phyloP scores from a whole-genome alignment of 1,284 basidiomycete species.

The Ustilago nuda region DNA sequence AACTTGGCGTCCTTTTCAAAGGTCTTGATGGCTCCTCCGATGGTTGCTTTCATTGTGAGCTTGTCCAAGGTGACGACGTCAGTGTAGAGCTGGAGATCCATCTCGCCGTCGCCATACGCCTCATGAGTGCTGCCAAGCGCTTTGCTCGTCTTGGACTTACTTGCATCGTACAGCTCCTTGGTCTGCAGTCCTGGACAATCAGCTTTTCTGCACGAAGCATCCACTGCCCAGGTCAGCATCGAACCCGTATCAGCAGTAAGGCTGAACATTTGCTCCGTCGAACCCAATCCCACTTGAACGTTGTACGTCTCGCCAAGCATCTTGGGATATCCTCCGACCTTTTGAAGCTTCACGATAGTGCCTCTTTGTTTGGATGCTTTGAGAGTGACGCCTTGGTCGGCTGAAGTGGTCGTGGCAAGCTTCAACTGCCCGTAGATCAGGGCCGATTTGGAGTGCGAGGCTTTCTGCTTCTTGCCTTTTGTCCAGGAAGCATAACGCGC shows the following conservation, averaged over 20 bases:
- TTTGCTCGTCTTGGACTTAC: slow-evolving; percentile 19
- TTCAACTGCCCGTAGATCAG: slow-evolving; percentile 12
- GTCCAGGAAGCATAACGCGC: slow-evolving; percentile 27
- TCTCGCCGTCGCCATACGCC: slow-evolving; percentile 46
- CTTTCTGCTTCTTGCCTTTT: slow-evolving; percentile 4
- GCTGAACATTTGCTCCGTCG: slow-evolving; percentile 29
- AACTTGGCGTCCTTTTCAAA: slow-evolving; percentile 30
- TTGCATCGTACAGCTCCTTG: slow-evolving; percentile 26
- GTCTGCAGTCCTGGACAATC: slow-evolving; percentile 21
- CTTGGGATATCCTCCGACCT: slow-evolving; percentile 33
- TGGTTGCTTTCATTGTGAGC: slow-evolving; percentile 12
- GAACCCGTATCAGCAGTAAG: slow-evolving; percentile 44
- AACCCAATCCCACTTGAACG: slow-evolving; percentile 26
- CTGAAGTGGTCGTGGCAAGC: background rate
- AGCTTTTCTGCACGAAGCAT: slow-evolving; percentile 18
- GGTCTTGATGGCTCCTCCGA: slow-evolving; percentile 35
- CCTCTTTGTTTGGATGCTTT: slow-evolving; percentile 12
- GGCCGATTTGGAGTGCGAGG: background rate
- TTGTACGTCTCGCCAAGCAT: slow-evolving; percentile 47
- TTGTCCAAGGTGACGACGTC: slow-evolving; percentile 23
- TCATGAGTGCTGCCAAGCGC: slow-evolving; percentile 22
- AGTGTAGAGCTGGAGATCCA: slow-evolving; percentile 25
- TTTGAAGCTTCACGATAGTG: slow-evolving; percentile 9
- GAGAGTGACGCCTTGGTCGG: background rate
- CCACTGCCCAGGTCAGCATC: slow-evolving; percentile 38